Evolutionary conservation across 257 asterid species (phyloP).

Genomic region (Solanum ossicruentum): DNA sequence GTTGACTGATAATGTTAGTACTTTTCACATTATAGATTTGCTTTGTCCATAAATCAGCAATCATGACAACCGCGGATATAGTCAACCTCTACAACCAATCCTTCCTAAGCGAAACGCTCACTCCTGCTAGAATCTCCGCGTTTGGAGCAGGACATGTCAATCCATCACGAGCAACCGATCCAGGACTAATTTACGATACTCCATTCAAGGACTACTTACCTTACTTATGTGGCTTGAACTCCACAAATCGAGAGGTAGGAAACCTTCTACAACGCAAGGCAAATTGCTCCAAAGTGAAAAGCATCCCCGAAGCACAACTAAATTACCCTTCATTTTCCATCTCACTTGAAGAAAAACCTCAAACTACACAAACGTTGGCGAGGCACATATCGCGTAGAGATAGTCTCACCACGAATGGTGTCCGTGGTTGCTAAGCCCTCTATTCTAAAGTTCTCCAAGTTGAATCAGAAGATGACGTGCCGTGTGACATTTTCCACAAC

Average conservation of each 20-base stretch:
- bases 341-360: neutral
- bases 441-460: neutral
- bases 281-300: neutral
- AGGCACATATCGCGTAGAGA: slow-evolving; percentile 4
- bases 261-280: neutral
- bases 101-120: neutral
- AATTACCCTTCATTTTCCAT: slow-evolving; percentile 32
- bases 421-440: slow-evolving; percentile 2
- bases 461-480: slow-evolving; percentile 3
- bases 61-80: slow-evolving; percentile 18
- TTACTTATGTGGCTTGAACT: slow-evolving; percentile 14
- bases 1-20: too few relatives aligned
- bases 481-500: slow-evolving; percentile 4
- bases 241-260: neutral
- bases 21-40: too few relatives aligned
- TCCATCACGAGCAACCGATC: slow-evolving; percentile 19
- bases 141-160: slow-evolving; percentile 26
- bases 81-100: neutral
- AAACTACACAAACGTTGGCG: slow-evolving; percentile 23
- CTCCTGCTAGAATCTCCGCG: slow-evolving; percentile 8
- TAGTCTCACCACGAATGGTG: slow-evolving; percentile 6
- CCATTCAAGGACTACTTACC: slow-evolving; percentile 7
- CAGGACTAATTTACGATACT: slow-evolving; percentile 26
- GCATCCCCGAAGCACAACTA: slow-evolving; percentile 10
- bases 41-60: slow-evolving; percentile 22